Evolutionary conservation across 352 stramenopile genomes (phyloP).

Genomic region (Achlya hypogyna): DNA sequence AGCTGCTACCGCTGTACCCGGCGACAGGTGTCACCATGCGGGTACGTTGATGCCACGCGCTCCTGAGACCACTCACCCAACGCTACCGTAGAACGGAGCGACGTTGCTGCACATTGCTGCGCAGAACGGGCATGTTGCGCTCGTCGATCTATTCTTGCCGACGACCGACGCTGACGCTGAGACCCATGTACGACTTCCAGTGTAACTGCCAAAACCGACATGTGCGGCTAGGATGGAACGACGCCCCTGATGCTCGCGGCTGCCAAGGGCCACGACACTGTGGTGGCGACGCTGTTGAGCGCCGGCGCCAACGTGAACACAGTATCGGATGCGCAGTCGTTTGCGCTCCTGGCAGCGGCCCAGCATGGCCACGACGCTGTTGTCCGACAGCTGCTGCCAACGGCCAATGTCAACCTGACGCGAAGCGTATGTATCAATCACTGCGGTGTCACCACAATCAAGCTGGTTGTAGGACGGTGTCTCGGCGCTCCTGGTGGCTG

Average conservation of each 20-base stretch:
- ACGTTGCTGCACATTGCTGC: constrained; percentile 1
- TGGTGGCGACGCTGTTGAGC: neutral
- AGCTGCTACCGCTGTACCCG: neutral
- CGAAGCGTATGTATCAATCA: too few relatives aligned
- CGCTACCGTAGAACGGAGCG: neutral
- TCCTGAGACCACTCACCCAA: neutral
- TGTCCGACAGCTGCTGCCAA: neutral
- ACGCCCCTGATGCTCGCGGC: constrained; percentile 2
- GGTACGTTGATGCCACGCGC: neutral
- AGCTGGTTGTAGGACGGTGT: neutral
- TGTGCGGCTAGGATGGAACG: neutral
- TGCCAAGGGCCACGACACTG: neutral
- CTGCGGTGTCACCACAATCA: too few relatives aligned
- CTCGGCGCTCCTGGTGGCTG: neutral
- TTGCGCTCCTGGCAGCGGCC: neutral
- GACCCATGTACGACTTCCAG: neutral
- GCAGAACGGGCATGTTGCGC: neutral
- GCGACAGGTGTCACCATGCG: neutral
- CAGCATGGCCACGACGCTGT: constrained; percentile 6
- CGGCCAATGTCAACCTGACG: neutral
- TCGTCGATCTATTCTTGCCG: neutral
- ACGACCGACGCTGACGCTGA: neutral
- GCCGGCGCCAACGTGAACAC: neutral
- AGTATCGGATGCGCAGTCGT: neutral
- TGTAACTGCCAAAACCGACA: neutral